Evolutionary conservation across 495 filamentous ascomycete genomes (phyloP), one percentile per base, ranked within the genome.

Genomic region (Penicillium cosmopolitanum): DNA sequence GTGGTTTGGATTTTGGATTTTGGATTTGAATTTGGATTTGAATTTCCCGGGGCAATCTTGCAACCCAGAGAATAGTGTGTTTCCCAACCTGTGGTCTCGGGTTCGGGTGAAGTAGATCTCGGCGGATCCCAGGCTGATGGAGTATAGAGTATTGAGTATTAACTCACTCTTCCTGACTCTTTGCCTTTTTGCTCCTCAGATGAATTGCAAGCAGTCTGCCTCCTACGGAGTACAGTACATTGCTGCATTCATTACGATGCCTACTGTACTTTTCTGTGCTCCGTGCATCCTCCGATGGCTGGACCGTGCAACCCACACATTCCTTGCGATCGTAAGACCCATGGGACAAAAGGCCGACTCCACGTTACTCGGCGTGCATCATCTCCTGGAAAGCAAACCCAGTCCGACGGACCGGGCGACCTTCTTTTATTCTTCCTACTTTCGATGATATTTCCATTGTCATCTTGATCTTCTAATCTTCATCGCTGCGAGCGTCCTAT

Each of bases 341-440:
- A 43, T 52, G 59, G 60, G 36, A 13, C 11, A 38, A 25, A 48
- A 38, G 11, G 52, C 50, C 33, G 58, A 55, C 33, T 57, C 50
- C 50, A 58, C 61, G 58, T 67, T 67, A 61, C 55, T 61, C 56
- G 53, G 43, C 33, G 19, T 50, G 46, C 23, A 28, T 38, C 46
- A 34, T 34, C 44, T 44, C 51, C 53, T 57, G 35, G 50, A 50
- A 47, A 42, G 15, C 38, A 51, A 57, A 50, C 60, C 65, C 67
- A 66, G 65, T 51, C 67, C 67, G 61, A 50, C 57, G 67, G 67
- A 63, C 55, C 62, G 60, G 65, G 57, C 47, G 34, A 21, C 50
- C 36, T 63, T 66, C 48, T 55, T 57, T 60, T 55, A 12, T 19
- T 18, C n/a, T 44, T 44, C 42, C 42, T 36, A 36, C 34, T 36